Conservation (phyloP, 2,329 filamentous ascomycete genomes). For the Fusarium piperis region DNA sequence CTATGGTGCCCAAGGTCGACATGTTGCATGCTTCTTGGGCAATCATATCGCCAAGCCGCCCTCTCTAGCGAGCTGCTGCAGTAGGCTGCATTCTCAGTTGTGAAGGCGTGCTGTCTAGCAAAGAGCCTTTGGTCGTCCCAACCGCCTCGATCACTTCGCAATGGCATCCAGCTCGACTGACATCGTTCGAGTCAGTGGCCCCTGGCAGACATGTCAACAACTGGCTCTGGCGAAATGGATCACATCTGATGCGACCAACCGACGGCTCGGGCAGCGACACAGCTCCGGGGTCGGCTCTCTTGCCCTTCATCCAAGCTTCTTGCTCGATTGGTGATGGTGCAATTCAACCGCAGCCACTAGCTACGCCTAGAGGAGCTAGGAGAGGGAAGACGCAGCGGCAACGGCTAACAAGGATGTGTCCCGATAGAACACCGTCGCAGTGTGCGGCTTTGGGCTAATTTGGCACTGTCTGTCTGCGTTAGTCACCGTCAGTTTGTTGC, state of each 20-base stretch:
- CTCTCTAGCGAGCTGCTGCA: neutral
- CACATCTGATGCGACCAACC: slow-evolving; percentile 34
- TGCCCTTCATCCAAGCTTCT: slow-evolving; percentile 1
- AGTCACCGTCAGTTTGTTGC: neutral
- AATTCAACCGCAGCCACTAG: neutral
- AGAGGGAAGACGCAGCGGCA: slow-evolving; percentile 12
- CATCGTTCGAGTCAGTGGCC: slow-evolving; percentile 10
- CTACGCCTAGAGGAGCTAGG: neutral
- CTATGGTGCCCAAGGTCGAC: slow-evolving; percentile 7
- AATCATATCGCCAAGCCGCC: slow-evolving; percentile 7
- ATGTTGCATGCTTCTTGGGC: slow-evolving; percentile 16
- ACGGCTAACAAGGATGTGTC: slow-evolving; percentile 8
- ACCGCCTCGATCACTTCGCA: neutral
- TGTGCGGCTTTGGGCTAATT: slow-evolving; percentile 2
- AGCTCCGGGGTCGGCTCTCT: slow-evolving; percentile 11
- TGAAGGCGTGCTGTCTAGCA: neutral
- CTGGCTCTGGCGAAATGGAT: slow-evolving; percentile 17
- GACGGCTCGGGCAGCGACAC: slow-evolving; percentile 30
- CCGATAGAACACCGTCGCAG: slow-evolving; percentile 32
- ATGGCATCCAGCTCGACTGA: neutral
- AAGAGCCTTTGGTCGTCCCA: neutral
- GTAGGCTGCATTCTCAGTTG: neutral
- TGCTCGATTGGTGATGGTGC: neutral
- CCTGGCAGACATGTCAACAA: slow-evolving; percentile 9
- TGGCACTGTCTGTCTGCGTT: slow-evolving; percentile 19